A percentile compares a stretch with the other conserved stretches of the same genome.
These are phyloP conservation scores for Incumbomyces delicatus DNA, from an alignment of 2,329 filamentous ascomycete species.

Conservation along the genomic window DNA sequence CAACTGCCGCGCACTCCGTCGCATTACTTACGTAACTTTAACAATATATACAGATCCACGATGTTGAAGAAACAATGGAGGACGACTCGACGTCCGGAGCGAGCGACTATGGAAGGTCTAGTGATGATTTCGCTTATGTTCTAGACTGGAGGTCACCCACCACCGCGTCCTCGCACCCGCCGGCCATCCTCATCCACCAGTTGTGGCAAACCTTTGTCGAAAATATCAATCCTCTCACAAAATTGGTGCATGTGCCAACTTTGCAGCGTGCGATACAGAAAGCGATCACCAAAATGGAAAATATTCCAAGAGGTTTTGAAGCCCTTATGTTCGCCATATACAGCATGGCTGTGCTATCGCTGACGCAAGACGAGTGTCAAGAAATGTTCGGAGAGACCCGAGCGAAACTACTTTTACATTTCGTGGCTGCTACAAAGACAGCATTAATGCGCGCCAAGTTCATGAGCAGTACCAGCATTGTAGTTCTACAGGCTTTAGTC, in stretches of 20 bases:
- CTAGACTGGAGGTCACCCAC: conserved; percentile 12
- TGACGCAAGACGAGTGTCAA: conserved; percentile 22
- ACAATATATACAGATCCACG: conserved; percentile 20
- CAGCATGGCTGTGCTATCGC: conserved; percentile 23
- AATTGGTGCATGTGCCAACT: conserved; percentile 22
- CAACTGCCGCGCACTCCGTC: background rate
- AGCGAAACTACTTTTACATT: conserved; percentile 18
- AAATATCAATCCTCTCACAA: conserved; percentile 22
- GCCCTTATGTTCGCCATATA: conserved; percentile 29
- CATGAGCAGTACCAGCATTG: conserved; percentile 35
- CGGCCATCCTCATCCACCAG: conserved; percentile 15
- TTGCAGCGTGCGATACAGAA: conserved; percentile 22
- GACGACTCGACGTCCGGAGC: conserved; percentile 13
- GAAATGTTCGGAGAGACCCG: conserved; percentile 18
- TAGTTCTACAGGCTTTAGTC: conserved; percentile 49
- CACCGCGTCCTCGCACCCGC: conserved; percentile 11
- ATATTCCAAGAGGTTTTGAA: conserved; percentile 18
- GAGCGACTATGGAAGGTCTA: conserved; percentile 17
- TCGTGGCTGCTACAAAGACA: conserved; percentile 17
- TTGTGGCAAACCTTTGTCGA: conserved; percentile 22
- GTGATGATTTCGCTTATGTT: conserved; percentile 22
- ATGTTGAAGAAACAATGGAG: conserved; percentile 14
- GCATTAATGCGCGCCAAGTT: conserved; percentile 18
- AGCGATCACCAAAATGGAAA: conserved; percentile 14
- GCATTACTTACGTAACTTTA: conserved; percentile 2